Conservation (phyloP, 1,284 basidiomycete genomes). For the Tilletia horrida region DNA sequence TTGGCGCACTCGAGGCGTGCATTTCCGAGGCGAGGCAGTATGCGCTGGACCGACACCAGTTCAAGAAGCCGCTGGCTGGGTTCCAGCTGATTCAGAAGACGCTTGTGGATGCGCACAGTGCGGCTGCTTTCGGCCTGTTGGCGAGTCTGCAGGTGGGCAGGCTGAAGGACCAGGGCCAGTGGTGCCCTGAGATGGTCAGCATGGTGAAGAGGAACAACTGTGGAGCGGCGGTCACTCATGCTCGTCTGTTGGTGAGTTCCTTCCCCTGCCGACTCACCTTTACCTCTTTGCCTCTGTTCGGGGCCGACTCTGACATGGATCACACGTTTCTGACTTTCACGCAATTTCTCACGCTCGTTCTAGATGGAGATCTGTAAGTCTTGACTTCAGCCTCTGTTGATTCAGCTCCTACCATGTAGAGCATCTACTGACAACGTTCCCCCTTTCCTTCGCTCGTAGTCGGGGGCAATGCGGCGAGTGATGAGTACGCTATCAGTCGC, state of each 20-base stretch:
- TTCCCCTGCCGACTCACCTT: neutral
- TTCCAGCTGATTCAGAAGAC: slow-evolving; percentile 95
- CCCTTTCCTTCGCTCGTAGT: slow-evolving; percentile 23
- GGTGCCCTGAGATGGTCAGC: slow-evolving; percentile 80
- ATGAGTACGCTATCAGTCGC: slow-evolving; percentile 41
- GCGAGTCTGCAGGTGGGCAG: slow-evolving; percentile 72
- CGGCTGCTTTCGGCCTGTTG: slow-evolving; percentile 75
- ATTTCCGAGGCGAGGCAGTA: slow-evolving; percentile 75
- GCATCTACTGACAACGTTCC: neutral
- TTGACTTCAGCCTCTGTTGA: slow-evolving; percentile 77
- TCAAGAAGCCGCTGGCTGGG: slow-evolving; percentile 79
- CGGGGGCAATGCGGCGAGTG: slow-evolving; percentile 55
- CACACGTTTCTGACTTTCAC: slow-evolving; percentile 7
- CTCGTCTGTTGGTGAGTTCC: slow-evolving; percentile 28
- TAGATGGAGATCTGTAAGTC: slow-evolving; percentile 76
- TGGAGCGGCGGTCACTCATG: slow-evolving; percentile 67
- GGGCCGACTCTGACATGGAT: neutral
- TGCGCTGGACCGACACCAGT: slow-evolving; percentile 79
- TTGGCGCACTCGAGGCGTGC: slow-evolving; percentile 77
- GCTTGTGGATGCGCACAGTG: slow-evolving; percentile 84
- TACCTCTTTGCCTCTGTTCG: neutral
- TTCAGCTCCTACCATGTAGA: neutral
- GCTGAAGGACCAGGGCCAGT: slow-evolving; percentile 75
- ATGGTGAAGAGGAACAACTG: slow-evolving; percentile 95
- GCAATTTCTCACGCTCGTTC: slow-evolving; percentile 58